These are phyloP conservation scores for Heliamphora pulchella DNA, from an alignment of 179 eudicot species.

Conservation along the genomic window DNA sequence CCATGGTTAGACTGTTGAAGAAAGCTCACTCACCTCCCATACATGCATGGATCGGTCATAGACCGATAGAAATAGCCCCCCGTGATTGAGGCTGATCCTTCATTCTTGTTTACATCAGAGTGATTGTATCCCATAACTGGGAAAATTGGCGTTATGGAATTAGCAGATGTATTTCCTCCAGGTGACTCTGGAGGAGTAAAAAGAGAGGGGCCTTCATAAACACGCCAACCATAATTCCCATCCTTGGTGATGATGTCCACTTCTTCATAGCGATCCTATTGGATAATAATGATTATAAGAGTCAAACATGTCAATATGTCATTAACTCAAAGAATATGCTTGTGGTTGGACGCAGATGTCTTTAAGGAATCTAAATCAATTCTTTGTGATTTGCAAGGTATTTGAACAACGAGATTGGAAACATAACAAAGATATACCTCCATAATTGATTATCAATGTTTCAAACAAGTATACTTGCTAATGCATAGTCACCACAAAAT, in stretches of 20 bases:
- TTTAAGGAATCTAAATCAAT: background rate
- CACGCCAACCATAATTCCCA: constrained; percentile 91
- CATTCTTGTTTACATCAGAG: constrained; percentile 46
- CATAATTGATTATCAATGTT: background rate
- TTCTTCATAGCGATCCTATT: constrained; percentile 60
- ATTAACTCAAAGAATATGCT: background rate
- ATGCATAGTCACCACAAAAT: background rate
- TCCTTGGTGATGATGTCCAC: constrained; percentile 59
- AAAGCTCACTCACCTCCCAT: constrained; percentile 52
- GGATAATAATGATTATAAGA: background rate
- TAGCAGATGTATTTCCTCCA: constrained; percentile 61
- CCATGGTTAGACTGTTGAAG: background rate
- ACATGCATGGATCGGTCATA: constrained; percentile 66
- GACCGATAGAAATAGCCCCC: constrained; percentile 82
- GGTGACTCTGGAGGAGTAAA: constrained; percentile 46
- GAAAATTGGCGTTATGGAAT: constrained; percentile 46
- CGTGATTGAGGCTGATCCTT: constrained; percentile 66
- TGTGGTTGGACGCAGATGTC: background rate
- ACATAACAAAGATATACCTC: background rate
- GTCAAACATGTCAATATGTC: background rate
- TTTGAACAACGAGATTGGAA: background rate
- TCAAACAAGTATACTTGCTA: background rate
- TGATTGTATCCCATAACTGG: constrained; percentile 85
- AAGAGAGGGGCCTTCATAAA: constrained; percentile 45
- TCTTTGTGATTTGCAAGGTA: background rate